phyloP scores from a whole-genome alignment of 495 filamentous ascomycete genomes.

The Annulohypoxylon bovei region DNA sequence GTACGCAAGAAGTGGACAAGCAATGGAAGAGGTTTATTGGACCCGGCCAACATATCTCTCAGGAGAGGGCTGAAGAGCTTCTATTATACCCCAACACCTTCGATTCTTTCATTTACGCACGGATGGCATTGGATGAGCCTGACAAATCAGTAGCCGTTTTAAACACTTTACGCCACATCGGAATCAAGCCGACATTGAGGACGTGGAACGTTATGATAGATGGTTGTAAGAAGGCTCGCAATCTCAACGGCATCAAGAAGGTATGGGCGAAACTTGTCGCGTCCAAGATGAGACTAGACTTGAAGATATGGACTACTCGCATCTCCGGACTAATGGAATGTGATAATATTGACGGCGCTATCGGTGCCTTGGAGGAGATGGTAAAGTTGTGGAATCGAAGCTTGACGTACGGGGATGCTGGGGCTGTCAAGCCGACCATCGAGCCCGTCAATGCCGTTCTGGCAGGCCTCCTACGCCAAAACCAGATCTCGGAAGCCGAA shows the following conservation, averaged over 20 bases:
- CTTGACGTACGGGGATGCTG: constrained; percentile 41
- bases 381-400: constrained; percentile 59
- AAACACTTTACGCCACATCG: constrained; percentile 64
- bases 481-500: constrained; percentile 48
- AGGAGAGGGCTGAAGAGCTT: constrained; percentile 39
- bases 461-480: constrained; percentile 49
- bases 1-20: constrained; percentile 28
- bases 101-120: constrained; percentile 64
- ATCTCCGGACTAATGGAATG: constrained; percentile 67
- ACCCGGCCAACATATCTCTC: constrained; percentile 15
- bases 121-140: constrained; percentile 58
- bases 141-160: constrained; percentile 65
- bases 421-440: constrained; percentile 64
- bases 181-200: constrained; percentile 60
- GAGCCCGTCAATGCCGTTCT: constrained; percentile 72
- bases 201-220: constrained; percentile 73
- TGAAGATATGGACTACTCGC: constrained; percentile 67
- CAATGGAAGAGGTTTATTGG: constrained; percentile 51
- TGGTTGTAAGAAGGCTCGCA: constrained; percentile 61
- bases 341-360: constrained; percentile 56
- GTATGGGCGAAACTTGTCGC: constrained; percentile 67
- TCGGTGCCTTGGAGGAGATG: constrained; percentile 71
- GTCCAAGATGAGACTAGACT: constrained; percentile 65
- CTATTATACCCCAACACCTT: constrained; percentile 53
- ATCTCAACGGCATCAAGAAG: constrained; percentile 60